phyloP scores from a whole-genome alignment of 1,284 basidiomycete species.

The Pisolithus thermaeus region DNA sequence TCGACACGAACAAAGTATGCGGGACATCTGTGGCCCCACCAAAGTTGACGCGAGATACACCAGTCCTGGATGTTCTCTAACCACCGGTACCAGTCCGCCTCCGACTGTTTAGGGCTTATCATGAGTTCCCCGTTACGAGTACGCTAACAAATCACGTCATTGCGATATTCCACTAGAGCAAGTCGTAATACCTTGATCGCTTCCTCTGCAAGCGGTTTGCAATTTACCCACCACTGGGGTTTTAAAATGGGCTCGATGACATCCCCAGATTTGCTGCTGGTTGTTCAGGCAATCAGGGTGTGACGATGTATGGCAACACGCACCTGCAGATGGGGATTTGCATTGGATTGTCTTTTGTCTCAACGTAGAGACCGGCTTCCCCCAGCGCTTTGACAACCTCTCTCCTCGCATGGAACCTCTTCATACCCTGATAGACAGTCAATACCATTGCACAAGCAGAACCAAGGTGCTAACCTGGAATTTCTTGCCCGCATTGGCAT shows the following conservation, averaged over 20 bases:
- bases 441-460: background rate
- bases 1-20: constrained; percentile 92
- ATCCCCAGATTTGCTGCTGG: constrained; percentile 83
- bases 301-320: constrained; percentile 15
- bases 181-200: constrained; percentile 62
- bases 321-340: constrained; percentile 86
- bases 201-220: constrained; percentile 88
- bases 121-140: constrained; percentile 81
- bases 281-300: background rate
- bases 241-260: constrained; percentile 95
- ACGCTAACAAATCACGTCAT: constrained; percentile 44
- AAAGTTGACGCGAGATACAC: constrained; percentile 98
- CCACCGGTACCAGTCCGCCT: constrained; percentile 97
- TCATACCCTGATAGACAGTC: constrained; percentile 68
- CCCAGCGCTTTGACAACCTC: constrained; percentile 84
- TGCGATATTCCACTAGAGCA: background rate
- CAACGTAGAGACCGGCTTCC: constrained; percentile 83
- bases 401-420: constrained; percentile 90
- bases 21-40: constrained; percentile 98
- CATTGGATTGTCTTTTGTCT: constrained; percentile 96
- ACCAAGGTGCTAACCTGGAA: constrained; percentile 53
- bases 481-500: constrained; percentile 78
- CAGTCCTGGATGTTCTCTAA: constrained; percentile 96
- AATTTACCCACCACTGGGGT: constrained; percentile 99
- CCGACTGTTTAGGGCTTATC: constrained; percentile 82